Conservation (phyloP, 1,284 basidiomycete genomes). For the Rhodotorula sp. region DNA sequence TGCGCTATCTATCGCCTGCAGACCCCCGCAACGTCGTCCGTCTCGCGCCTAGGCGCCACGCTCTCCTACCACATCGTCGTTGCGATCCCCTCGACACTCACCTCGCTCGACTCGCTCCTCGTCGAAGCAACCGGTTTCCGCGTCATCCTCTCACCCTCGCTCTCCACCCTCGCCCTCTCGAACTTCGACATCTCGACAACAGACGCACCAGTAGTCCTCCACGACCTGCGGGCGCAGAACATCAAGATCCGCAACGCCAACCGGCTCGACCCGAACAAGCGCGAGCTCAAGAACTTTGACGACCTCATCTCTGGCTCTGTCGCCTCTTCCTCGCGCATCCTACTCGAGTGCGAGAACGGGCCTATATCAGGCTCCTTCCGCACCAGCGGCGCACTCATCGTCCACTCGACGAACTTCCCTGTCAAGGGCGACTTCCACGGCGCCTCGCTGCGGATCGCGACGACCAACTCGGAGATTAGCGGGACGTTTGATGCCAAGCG, state of each 20-base stretch:
- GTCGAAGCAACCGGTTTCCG: slow-evolving; percentile 14
- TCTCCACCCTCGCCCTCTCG: background rate
- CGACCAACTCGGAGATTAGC: slow-evolving; percentile 1
- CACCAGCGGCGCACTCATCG: background rate
- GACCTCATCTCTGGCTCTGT: slow-evolving; percentile 20
- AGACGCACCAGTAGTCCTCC: slow-evolving; percentile 17
- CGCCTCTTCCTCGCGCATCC: background rate
- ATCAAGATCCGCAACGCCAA: slow-evolving; percentile 10
- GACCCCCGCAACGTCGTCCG: slow-evolving; percentile 5
- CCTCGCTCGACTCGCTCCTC: slow-evolving; percentile 6
- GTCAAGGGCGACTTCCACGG: slow-evolving; percentile 1
- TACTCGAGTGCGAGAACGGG: slow-evolving; percentile 16
- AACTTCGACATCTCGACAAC: slow-evolving; percentile 4
- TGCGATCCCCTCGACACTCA: slow-evolving; percentile 2
- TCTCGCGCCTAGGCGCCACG: slow-evolving; percentile 6
- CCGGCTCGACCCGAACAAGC: slow-evolving; percentile 15
- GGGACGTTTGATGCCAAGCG: slow-evolving; percentile 5
- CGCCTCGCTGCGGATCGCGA: background rate
- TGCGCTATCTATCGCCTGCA: background rate
- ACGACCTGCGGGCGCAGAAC: background rate
- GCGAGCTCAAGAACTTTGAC: slow-evolving; percentile 7
- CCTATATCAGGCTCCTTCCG: background rate
- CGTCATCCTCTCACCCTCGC: slow-evolving; percentile 4
- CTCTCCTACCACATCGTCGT: slow-evolving; percentile 22
- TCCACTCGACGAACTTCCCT: background rate